Base-by-base conservation (phyloP, 352 stramenopile genomes). In the Globisporangium mamillatum region DNA sequence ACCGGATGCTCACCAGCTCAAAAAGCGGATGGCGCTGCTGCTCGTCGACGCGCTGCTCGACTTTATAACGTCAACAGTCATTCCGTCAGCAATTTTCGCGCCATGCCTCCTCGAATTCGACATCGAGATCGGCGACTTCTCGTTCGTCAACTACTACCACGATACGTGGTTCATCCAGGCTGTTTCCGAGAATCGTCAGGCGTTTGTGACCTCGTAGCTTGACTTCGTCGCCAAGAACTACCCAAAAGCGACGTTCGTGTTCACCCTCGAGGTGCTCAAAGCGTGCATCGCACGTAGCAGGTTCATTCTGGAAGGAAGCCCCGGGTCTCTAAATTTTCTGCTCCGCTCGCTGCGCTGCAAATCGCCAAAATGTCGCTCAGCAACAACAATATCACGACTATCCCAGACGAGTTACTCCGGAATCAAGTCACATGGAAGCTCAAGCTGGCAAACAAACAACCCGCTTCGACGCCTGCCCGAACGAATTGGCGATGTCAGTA, bases 101-200 rank as follows among this genome's bases (percentile, higher is more conserved):
- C 53, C 53, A 22, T 68, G 63, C 18, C 36, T 56, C 14, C 41
- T 56, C 63, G 36, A 55, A 12, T 61, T 53, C 16, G 63, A 68
- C 12, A 8, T 16, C 4, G 20, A 6, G 9, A 34, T 38, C 34
- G n/a, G 6, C 22, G 61, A 67, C 34, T 67, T 60, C 20, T 50
- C 61, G 24, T 24, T 67, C 5, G 14, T 67, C 50, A 60, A 67
- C 50, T 60, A 67, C 54, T 68, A 68, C 53, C 24, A n/a, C 34
- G 54, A 68, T 24, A 64, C 63, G 24, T 68, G 64, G 38, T 64
- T 57, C 22, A 27, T 69, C 24, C 36, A 64, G 16, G 38, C 54
- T 0, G 36, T 64, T 2, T 63, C 38, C 3, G 38, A 69, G 62
- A 67, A 60, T 18, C 52, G 22, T 2, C 52, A 61, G 24, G 44